phyloP scores from a whole-genome alignment of 2,329 filamentous ascomycete species.

The Beauveria sp. region DNA sequence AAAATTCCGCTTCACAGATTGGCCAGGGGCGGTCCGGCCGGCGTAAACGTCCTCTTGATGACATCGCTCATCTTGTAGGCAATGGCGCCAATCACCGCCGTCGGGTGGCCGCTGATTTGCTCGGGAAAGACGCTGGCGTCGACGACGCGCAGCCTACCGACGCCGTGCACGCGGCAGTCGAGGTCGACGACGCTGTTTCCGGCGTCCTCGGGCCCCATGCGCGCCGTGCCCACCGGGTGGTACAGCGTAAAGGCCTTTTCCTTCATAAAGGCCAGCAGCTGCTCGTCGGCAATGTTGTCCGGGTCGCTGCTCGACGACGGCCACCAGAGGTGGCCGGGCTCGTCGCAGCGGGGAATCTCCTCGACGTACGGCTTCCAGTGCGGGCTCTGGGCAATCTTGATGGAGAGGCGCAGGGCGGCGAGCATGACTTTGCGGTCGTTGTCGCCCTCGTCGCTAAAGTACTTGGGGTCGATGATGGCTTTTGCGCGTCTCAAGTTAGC shows the following conservation, averaged over 20 bases:
- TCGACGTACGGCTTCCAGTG: conserved; percentile 13
- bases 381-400: conserved; percentile 14
- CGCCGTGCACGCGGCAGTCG: conserved; percentile 45
- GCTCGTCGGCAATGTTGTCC: conserved; percentile 16
- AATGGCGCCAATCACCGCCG: conserved; percentile 16
- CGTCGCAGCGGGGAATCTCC: conserved; percentile 12
- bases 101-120: conserved; percentile 17
- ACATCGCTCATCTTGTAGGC: conserved; percentile 15
- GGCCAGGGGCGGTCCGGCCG: background rate
- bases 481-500: background rate
- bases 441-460: conserved; percentile 15
- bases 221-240: conserved; percentile 15
- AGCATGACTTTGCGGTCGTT: conserved; percentile 16
- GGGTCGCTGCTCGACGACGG: conserved; percentile 15
- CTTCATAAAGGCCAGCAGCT: conserved; percentile 12
- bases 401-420: conserved; percentile 13
- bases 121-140: conserved; percentile 49
- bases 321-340: conserved; percentile 15
- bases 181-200: conserved; percentile 32
- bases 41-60: conserved; percentile 9
- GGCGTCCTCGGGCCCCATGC: conserved; percentile 13
- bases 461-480: conserved; percentile 17
- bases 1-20: background rate
- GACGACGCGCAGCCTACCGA: conserved; percentile 46
- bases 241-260: conserved; percentile 16